Evolutionary conservation across 2,329 filamentous ascomycete species (phyloP).

Genomic region (Ophiostoma piceae): DNA sequence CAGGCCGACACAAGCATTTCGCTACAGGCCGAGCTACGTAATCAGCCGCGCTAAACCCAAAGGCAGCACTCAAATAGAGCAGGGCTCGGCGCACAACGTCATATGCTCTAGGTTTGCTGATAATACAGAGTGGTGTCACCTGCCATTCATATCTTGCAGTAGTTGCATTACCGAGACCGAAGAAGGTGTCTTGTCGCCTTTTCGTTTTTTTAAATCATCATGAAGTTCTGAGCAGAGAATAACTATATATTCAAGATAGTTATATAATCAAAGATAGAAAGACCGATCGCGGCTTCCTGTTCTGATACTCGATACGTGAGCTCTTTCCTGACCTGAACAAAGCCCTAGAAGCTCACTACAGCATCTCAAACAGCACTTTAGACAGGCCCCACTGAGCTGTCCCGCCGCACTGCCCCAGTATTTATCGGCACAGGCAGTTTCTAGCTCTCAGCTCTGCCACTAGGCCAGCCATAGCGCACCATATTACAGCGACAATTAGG

Average conservation of each 20-base stretch:
- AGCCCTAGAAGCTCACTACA: not conserved
- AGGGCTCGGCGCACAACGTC: not conserved
- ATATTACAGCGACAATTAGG: not conserved
- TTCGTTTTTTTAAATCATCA: not conserved
- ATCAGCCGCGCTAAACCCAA: conserved; percentile 9
- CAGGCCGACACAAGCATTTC: not conserved
- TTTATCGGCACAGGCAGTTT: not conserved
- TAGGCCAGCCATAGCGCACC: not conserved
- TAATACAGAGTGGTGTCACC: not conserved
- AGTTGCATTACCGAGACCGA: not conserved
- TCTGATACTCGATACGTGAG: not conserved
- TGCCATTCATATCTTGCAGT: not conserved
- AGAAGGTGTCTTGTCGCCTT: not conserved
- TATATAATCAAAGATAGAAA: not conserved
- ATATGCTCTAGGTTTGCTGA: not conserved
- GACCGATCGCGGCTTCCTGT: not conserved
- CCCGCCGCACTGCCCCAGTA: not conserved
- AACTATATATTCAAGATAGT: not conserved
- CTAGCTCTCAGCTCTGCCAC: not conserved
- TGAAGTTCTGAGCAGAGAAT: not conserved
- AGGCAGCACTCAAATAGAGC: not conserved
- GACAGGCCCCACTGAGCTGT: not conserved
- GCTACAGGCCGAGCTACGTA: not conserved
- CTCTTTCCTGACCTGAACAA: not conserved
- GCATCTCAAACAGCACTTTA: no score